A percentile compares a stretch with the other conserved stretches of the same genome.
Conservation (phyloP, 176 grass and related monocot genomes). For the Tillandsia leiboldiana region DNA sequence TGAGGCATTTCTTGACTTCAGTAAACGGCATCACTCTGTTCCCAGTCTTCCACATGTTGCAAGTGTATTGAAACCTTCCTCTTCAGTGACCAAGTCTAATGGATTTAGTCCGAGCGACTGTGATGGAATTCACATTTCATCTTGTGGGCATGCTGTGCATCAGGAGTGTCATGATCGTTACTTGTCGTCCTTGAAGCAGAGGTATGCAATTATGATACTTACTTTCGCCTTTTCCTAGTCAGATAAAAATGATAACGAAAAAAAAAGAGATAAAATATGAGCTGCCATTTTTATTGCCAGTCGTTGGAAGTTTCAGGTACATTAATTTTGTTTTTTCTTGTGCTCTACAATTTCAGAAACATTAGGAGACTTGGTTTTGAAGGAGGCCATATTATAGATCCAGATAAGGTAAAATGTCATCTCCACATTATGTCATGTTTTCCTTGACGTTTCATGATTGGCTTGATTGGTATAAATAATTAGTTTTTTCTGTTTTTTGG, state of each 20-base stretch:
- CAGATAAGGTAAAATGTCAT: slow-evolving; percentile 53
- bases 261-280: too few relatives aligned
- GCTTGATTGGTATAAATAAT: neutral
- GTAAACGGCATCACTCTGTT: slow-evolving; percentile 36
- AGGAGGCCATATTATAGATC: slow-evolving; percentile 89
- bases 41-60: slow-evolving; percentile 9
- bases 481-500: slow-evolving; percentile 22
- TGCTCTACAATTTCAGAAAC: slow-evolving; percentile 42
- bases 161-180: slow-evolving; percentile 95
- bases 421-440: slow-evolving; percentile 12
- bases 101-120: slow-evolving; percentile 75
- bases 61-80: slow-evolving; percentile 33
- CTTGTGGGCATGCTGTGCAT: slow-evolving; percentile 96
- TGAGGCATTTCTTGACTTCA: slow-evolving; percentile 43
- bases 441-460: slow-evolving; percentile 9
- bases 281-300: neutral
- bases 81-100: slow-evolving; percentile 28
- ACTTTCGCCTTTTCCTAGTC: neutral
- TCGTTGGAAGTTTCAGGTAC: neutral
- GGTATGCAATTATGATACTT: slow-evolving; percentile 31
- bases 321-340: slow-evolving; percentile 1
- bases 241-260: too few relatives aligned
- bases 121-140: slow-evolving; percentile 92
- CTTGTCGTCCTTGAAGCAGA: slow-evolving; percentile 91
- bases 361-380: slow-evolving; percentile 94